Percentiles rank a stretch among this genome's conserved stretches.
Conservation (phyloP, 2,329 filamentous ascomycete species). For the Geosmithia flava region DNA sequence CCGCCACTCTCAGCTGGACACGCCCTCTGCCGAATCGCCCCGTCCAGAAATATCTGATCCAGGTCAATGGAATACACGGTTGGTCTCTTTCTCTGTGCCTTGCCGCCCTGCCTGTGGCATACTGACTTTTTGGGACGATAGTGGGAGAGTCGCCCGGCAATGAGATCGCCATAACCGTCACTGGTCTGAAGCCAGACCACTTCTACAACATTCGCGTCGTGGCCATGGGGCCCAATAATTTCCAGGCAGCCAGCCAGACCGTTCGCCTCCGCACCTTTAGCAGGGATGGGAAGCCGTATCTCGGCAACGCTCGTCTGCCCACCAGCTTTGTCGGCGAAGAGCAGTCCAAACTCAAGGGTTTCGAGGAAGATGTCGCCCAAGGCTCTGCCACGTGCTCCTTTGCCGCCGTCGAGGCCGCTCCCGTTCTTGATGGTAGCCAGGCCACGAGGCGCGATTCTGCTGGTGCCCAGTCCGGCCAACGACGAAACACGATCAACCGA, state of each 20-base stretch:
- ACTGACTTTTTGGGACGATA: conserved; percentile 15
- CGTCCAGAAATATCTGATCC: conserved; percentile 79
- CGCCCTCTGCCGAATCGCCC: conserved; percentile 51
- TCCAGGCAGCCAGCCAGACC: conserved; percentile 77
- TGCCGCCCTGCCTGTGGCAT: not conserved
- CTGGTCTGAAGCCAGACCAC: conserved; percentile 71
- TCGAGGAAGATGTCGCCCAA: conserved; percentile 34
- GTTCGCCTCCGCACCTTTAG: conserved; percentile 72
- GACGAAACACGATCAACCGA: conserved; percentile 50
- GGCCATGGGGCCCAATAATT: conserved; percentile 82
- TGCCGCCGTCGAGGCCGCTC: conserved; percentile 49
- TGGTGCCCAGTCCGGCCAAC: conserved; percentile 27
- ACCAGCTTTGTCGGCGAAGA: conserved; percentile 44
- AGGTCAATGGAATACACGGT: conserved; percentile 90
- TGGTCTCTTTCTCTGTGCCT: conserved; percentile 16
- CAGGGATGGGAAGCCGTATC: conserved; percentile 48
- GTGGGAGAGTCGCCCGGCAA: conserved; percentile 64
- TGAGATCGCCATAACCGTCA: conserved; percentile 64
- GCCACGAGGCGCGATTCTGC: conserved; percentile 49
- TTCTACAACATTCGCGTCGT: conserved; percentile 93
- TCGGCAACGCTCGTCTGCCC: conserved; percentile 43
- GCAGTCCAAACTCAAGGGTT: conserved; percentile 21
- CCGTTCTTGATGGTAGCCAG: conserved; percentile 47
- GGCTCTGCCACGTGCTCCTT: conserved; percentile 32
- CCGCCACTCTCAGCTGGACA: conserved; percentile 86